These are phyloP conservation scores for Camellia granthamiana DNA, from an alignment of 148 eudicot genomes.

Conservation along the genomic window DNA sequence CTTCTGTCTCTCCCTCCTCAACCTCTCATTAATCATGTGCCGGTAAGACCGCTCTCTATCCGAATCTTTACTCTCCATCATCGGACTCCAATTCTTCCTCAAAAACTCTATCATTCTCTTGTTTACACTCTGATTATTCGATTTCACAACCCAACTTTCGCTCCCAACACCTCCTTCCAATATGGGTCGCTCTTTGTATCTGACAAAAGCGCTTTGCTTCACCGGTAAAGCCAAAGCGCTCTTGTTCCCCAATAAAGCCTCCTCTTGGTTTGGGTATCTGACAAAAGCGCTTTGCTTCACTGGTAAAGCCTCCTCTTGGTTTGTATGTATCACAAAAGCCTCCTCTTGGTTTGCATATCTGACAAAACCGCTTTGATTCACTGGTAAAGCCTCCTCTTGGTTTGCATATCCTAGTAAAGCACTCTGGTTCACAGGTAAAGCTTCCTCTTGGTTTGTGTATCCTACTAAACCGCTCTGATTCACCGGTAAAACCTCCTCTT, in stretches of 20 bases:
- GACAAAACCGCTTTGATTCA: conserved; percentile 27
- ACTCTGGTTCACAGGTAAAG: no score
- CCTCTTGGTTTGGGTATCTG: conserved; percentile 10
- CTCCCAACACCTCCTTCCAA: neutral
- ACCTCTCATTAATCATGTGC: conserved; percentile 47
- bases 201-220: conserved; percentile 28
- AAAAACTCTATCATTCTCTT: conserved; percentile 37
- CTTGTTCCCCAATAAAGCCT: neutral
- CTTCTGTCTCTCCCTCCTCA: conserved; percentile 43
- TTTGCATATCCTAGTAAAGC: no score
- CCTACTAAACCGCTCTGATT: no score
- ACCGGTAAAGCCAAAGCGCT: neutral
- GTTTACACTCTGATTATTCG: conserved; percentile 15
- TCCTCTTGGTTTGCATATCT: neutral
- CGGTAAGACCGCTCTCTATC: conserved; percentile 30
- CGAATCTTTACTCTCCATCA: neutral
- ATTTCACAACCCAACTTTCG: neutral
- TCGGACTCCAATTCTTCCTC: conserved; percentile 22
- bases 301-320: neutral
- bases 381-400: conserved; percentile 4
- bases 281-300: conserved; percentile 28
- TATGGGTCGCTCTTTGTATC: conserved; percentile 2
- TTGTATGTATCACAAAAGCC: no score
- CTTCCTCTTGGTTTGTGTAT: neutral
- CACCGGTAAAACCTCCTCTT: neutral